Base-by-base conservation (phyloP, 345 rosid species). In the Syzygium grande region DNA sequence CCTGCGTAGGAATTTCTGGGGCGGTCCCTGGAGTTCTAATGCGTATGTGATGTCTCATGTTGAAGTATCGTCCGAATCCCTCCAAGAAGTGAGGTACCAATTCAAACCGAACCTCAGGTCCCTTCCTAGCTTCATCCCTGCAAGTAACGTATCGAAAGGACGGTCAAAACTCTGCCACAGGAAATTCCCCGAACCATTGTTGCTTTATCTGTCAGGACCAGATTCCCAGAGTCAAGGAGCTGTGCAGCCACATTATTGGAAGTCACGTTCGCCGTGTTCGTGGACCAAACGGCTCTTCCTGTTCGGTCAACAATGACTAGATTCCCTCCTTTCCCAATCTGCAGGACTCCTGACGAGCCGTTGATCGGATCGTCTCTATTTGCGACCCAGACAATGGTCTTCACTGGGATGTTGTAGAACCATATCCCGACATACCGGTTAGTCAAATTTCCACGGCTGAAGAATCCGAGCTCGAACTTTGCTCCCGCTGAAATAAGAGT, bases 281-380 rank as follows among this genome's bases (percentile, higher is more conserved):
- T 73, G 49, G 80, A 73, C 80, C 80, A 73, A 34, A 73, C 49
- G 5, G 49, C 65, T 34, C 52, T 65, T 22, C 77, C 79, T 2
- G 43, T 27, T 27, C 52, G 15, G n/a, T 87, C 68, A n/a, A 46
- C 58, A 25, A 89, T 38, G 25, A 85, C 61, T 43, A 51, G 61
- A 91, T 83, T 14, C 12, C 88, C 52, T 89, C 88, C 41, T 61
- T 12, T 19, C 55, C 9, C 52, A 49, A 90, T 25, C 11, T 29
- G 46, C 68, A 92, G 85, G 21, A 80, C 49, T 21, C 91, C 91
- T 3, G 90, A 84, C 14, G 87, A 86, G 43, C 68, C 51, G 58
- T 88, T 65, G 38, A 90, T 79, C 3, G 95, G 91, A 0, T 51
- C 58, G 21, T 94, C 89, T 89, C 91, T 92, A 84, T 94, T 94